Percentiles rank a stretch among this genome's conserved stretches.
Conservation (phyloP, 73 alveolate genomes). For the Paramecium pentaurelia region DNA sequence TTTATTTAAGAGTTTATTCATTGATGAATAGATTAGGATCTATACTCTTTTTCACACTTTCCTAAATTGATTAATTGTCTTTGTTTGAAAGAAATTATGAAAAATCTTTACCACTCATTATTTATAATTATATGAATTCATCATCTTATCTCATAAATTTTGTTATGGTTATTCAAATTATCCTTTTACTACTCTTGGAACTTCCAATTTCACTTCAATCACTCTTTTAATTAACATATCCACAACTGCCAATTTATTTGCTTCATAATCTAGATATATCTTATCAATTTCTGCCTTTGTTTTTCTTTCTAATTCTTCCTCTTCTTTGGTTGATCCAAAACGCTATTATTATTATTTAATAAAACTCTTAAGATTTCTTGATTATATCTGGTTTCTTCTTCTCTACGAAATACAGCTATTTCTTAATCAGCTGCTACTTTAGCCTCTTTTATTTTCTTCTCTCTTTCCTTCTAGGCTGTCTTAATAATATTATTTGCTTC, state of each 20-base stretch:
- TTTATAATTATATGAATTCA: background rate
- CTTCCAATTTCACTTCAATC: constrained; percentile 49
- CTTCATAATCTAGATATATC: constrained; percentile 50
- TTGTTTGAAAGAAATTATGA: background rate
- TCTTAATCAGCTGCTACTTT: constrained; percentile 63
- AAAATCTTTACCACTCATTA: constrained; percentile 13
- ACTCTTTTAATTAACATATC: constrained; percentile 58
- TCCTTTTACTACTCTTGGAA: constrained; percentile 62
- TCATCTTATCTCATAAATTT: background rate
- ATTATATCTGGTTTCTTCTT: constrained; percentile 53
- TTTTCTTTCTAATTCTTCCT: constrained; percentile 50
- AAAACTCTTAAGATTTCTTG: constrained; percentile 21
- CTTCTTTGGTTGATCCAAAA: constrained; percentile 52
- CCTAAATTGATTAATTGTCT: background rate
- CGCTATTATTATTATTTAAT: background rate
- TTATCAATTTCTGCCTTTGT: constrained; percentile 53
- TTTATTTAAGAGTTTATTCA: background rate
- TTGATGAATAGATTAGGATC: constrained; percentile 37
- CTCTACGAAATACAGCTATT: constrained; percentile 48
- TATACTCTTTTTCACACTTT: background rate
- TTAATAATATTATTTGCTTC: constrained; percentile 59
- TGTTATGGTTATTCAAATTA: constrained; percentile 20
- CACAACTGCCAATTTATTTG: constrained; percentile 50
- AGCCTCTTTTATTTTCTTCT: constrained; percentile 59
- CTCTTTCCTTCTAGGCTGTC: constrained; percentile 58